Base-by-base conservation (phyloP, 257 asterid genomes). In the Verbascum thapsus region DNA sequence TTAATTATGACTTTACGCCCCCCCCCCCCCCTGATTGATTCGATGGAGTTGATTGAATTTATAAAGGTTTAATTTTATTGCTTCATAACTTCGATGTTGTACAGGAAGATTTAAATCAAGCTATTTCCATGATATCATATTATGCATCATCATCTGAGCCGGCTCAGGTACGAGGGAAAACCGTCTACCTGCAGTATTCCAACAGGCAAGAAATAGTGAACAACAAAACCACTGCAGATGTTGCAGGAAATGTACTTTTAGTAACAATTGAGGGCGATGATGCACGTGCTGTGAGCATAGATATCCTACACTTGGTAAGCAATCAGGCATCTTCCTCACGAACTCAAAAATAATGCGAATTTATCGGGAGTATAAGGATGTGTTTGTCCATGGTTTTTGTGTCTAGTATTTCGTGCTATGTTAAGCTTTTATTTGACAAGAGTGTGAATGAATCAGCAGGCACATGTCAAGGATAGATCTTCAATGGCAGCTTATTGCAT, bases 121-220 rank as follows among this genome's bases (percentile, higher is more conserved):
- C 99, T 56, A 90, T 94, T 53, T 86, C 96, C 15, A 94, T 94
- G 99, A 94, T 90, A 82, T 94, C 98, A 7, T 94, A 94, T 72
- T 90, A 85, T 67, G 98, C 98, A 12, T 90, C 99, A 58, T 94
- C 99, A 20, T 82, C 99, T 10, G 99, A 94, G 81, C 99, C 96
- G 10, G 98, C 99, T 70, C 97, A 85, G 88, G 98, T 94, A 58
- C 96, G 99, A 70, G 98, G 99, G 84, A 94, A 94, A 83, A 88
- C 95, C 11, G 96, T 94, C 73, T 94, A 94, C 87, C 92, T 94
- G 72, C 99, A 94, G 74, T 94, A 94, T 81, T 94, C 99, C 61
- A 94, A 94, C 95, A 80, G 99, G 78, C 96, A 88, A 81, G 99
- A 94, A 78, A 94, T 94, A 74, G 98, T 90, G 89, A 94, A 94